These are phyloP conservation scores for Calonectria pseudoturangicola DNA, from an alignment of 2,329 filamentous ascomycete species.

Conservation along the genomic window DNA sequence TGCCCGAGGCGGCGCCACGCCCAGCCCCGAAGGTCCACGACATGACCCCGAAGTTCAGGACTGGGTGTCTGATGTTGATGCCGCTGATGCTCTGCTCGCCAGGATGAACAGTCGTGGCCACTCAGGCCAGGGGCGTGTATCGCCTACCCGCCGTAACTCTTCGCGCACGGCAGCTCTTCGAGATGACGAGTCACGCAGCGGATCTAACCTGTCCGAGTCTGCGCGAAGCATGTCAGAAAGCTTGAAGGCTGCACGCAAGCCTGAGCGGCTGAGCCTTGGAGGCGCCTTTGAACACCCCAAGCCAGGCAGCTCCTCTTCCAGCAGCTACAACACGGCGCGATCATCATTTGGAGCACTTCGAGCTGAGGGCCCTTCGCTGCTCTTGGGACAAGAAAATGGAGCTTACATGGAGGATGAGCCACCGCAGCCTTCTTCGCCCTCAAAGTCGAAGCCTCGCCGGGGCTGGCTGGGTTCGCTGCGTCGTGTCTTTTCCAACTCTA, in stretches of 20 bases:
- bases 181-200: constrained; percentile 72
- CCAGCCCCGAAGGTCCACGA: constrained; percentile 63
- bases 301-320: constrained; percentile 63
- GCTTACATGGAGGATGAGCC: constrained; percentile 60
- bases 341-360: constrained; percentile 72
- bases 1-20: constrained; percentile 59
- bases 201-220: constrained; percentile 74
- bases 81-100: constrained; percentile 70
- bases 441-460: constrained; percentile 73
- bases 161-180: constrained; percentile 58
- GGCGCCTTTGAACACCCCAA: constrained; percentile 57
- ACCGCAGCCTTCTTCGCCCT: constrained; percentile 71
- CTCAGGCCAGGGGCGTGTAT: constrained; percentile 57
- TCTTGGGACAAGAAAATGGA: constrained; percentile 59
- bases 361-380: constrained; percentile 70
- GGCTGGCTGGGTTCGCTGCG: constrained; percentile 82
- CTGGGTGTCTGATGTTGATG: constrained; percentile 75
- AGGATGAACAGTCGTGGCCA: constrained; percentile 61
- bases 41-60: constrained; percentile 73
- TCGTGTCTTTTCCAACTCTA: constrained; percentile 74
- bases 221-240: constrained; percentile 68
- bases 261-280: constrained; percentile 53
- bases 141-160: constrained; percentile 63
- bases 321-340: constrained; percentile 72
- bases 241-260: constrained; percentile 57